These are phyloP conservation scores for Chrysoporthe austroafricana DNA, from an alignment of 2,329 filamentous ascomycete genomes.

Conservation along the genomic window DNA sequence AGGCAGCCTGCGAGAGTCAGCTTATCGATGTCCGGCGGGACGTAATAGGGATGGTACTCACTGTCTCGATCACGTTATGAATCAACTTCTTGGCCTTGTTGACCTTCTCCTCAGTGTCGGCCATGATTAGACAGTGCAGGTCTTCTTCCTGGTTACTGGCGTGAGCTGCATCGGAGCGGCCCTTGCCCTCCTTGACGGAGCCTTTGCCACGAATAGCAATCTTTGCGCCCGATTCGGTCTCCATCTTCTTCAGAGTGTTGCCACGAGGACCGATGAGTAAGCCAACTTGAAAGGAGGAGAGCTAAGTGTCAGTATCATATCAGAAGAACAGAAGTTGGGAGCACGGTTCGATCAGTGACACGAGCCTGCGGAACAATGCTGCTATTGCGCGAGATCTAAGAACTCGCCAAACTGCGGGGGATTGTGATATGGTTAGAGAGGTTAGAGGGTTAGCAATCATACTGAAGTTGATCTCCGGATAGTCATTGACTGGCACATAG, in stretches of 20 bases:
- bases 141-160: slow-evolving; percentile 99
- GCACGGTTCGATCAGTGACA: slow-evolving; percentile 42
- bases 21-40: slow-evolving; percentile 30
- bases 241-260: slow-evolving; percentile 99
- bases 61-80: slow-evolving; percentile 98
- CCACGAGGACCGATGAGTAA: slow-evolving; percentile 99
- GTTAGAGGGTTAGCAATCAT: slow-evolving; percentile 99
- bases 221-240: slow-evolving; percentile 94
- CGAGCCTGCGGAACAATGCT: slow-evolving; percentile 37
- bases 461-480: slow-evolving; percentile 99
- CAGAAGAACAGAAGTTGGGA: slow-evolving; percentile 42
- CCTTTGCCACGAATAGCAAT: slow-evolving; percentile 99
- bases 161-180: slow-evolving; percentile 96
- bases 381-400: slow-evolving; percentile 37
- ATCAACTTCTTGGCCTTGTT: slow-evolving; percentile 99
- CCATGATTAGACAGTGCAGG: slow-evolving; percentile 98
- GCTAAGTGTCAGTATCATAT: slow-evolving; percentile 86
- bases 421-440: slow-evolving; percentile 64
- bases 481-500: slow-evolving; percentile 99
- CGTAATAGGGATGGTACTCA: slow-evolving; percentile 52
- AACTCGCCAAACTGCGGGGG: slow-evolving; percentile 52
- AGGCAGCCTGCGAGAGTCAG: slow-evolving; percentile 72
- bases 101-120: slow-evolving; percentile 98
- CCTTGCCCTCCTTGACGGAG: slow-evolving; percentile 99
- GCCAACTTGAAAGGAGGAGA: slow-evolving; percentile 89